Percentiles rank a stretch among this genome's conserved stretches.
Conservation (phyloP, 2,329 filamentous ascomycete species). For the Penicillium sp. region DNA sequence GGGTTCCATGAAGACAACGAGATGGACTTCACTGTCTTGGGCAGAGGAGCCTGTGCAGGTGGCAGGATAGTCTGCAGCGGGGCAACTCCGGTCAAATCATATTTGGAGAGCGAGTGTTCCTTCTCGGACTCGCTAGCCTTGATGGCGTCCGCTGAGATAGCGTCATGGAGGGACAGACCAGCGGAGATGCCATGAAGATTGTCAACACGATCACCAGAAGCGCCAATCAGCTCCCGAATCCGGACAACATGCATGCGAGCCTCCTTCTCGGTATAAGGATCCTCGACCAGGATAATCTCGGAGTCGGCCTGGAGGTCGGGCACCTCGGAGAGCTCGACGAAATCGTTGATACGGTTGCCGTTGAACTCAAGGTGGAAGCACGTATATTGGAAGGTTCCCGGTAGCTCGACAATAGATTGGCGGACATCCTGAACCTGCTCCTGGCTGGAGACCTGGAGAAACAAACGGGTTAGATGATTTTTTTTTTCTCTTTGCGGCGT, state of each 20-base stretch:
- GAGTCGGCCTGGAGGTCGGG: conserved; percentile 73
- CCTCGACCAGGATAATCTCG: conserved; percentile 79
- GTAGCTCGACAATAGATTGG: conserved; percentile 92
- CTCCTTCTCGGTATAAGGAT: conserved; percentile 98
- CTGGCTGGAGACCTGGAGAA: conserved; percentile 73
- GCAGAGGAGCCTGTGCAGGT: conserved; percentile 62
- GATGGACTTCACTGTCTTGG: conserved; percentile 88
- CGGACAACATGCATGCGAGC: conserved; percentile 90
- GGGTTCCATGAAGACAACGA: conserved; percentile 95
- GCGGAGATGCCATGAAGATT: conserved; percentile 80
- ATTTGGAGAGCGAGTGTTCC: conserved; percentile 64
- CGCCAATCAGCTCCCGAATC: conserved; percentile 88
- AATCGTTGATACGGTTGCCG: conserved; percentile 89
- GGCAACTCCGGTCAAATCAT: conserved; percentile 71
- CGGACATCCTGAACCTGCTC: conserved; percentile 97
- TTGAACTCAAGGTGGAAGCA: conserved; percentile 97
- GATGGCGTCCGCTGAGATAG: conserved; percentile 56
- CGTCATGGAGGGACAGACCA: conserved; percentile 83
- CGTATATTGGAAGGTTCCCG: conserved; percentile 91
- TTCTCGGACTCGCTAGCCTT: conserved; percentile 42
- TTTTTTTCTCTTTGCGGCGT: conserved; percentile 8
- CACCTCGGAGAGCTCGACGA: conserved; percentile 86
- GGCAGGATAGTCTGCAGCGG: conserved; percentile 72
- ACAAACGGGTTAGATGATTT: conserved; percentile 25
- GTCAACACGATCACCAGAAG: conserved; percentile 84